A percentile compares a stretch with the other conserved stretches of the same genome.
phyloP scores from a whole-genome alignment of 805 yeast species.

The Candida loeiensis region DNA sequence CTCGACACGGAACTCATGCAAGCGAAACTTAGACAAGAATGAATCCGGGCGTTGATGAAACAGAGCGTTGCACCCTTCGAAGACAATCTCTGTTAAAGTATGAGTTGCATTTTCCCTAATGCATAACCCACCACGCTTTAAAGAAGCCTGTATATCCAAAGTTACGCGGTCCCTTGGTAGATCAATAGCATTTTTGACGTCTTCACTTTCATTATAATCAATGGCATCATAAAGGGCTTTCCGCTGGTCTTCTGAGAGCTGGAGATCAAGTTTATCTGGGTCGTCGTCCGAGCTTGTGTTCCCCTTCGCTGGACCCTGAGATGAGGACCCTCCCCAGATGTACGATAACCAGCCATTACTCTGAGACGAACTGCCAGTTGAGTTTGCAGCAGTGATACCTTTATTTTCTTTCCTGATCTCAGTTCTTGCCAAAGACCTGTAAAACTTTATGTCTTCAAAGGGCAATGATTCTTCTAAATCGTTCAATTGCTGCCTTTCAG shows the following conservation, averaged over 20 bases:
- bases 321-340: slow-evolving; percentile 53
- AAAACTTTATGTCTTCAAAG: slow-evolving; percentile 80
- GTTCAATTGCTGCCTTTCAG: slow-evolving; percentile 36
- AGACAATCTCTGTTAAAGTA: slow-evolving; percentile 67
- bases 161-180: slow-evolving; percentile 71
- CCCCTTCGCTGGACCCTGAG: slow-evolving; percentile 15
- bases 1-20: slow-evolving; percentile 79
- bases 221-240: slow-evolving; percentile 90
- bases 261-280: slow-evolving; percentile 22
- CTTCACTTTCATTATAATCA: slow-evolving; percentile 73
- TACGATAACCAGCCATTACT: slow-evolving; percentile 63
- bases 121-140: slow-evolving; percentile 74
- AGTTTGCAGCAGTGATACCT: slow-evolving; percentile 14
- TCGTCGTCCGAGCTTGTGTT: slow-evolving; percentile 29
- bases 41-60: slow-evolving; percentile 79
- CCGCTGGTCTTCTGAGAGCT: slow-evolving; percentile 78
- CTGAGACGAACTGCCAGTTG: background rate
- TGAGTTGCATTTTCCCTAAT: slow-evolving; percentile 43
- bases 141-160: slow-evolving; percentile 61
- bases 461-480: slow-evolving; percentile 56
- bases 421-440: slow-evolving; percentile 72
- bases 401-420: slow-evolving; percentile 57
- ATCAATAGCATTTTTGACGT: slow-evolving; percentile 50
- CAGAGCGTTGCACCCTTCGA: slow-evolving; percentile 76
- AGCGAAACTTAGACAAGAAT: slow-evolving; percentile 61